Percentiles rank a stretch among this genome's conserved stretches.
Conservation (phyloP, 148 eudicot species). For the Dianthus caryophyllus region DNA sequence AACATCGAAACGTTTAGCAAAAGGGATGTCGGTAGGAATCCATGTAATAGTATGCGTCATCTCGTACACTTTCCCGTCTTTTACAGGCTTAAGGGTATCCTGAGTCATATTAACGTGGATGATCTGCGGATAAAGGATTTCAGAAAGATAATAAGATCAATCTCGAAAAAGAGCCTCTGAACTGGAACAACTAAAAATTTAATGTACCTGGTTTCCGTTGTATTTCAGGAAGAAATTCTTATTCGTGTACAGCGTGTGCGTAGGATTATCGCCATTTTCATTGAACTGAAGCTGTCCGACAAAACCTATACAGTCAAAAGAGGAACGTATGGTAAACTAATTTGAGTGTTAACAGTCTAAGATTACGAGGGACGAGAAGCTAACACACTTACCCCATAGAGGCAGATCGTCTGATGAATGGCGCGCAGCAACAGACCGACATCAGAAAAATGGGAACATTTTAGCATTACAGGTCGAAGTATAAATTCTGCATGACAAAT, state of each 20-base stretch:
- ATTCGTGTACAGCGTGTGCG: conserved; percentile 70
- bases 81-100: conserved; percentile 70
- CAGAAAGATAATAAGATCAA: background rate
- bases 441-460: too few species aligned
- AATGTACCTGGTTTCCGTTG: conserved; percentile 70
- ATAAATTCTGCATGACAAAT: too few species aligned
- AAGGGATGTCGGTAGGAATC: conserved; percentile 59
- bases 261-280: conserved; percentile 52
- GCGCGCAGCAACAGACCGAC: too few species aligned
- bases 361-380: background rate
- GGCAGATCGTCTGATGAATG: conserved; percentile 71
- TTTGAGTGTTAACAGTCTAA: too few species aligned
- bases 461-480: too few species aligned
- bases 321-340: too few species aligned
- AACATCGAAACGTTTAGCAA: conserved; percentile 91
- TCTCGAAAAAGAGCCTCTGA: background rate
- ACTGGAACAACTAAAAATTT: too few species aligned
- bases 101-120: conserved; percentile 95
- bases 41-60: conserved; percentile 91
- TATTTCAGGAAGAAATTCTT: conserved; percentile 57
- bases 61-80: conserved; percentile 67
- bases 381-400: conserved; percentile 60
- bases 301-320: conserved; percentile 48
- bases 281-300: conserved; percentile 77
- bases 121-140: conserved; percentile 76